Evolutionary conservation across 257 asterid species (phyloP).

Genomic region (Jacaranda mimosifolia): DNA sequence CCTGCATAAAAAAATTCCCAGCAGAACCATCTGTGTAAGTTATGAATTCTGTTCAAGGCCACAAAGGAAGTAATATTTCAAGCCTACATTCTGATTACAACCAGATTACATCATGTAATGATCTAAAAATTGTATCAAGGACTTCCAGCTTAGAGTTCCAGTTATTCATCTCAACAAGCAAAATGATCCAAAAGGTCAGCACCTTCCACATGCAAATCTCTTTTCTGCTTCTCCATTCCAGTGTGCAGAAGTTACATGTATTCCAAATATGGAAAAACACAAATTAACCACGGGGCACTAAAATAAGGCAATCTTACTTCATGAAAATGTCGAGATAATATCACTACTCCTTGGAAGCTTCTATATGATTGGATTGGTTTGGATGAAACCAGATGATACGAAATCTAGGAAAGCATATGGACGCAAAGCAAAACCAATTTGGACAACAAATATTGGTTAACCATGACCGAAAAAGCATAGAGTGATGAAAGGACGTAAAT

Average conservation of each 20-base stretch:
- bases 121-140: not conserved
- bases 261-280: conserved; percentile 4
- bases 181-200: conserved; percentile 2
- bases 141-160: conserved; percentile 9
- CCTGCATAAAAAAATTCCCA: conserved; percentile 51
- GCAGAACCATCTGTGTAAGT: conserved; percentile 24
- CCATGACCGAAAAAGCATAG: not conserved
- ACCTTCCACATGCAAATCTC: not conserved
- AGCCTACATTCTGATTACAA: not conserved
- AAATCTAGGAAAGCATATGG: not conserved
- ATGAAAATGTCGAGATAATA: conserved; percentile 1
- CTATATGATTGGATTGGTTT: not conserved
- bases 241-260: not conserved
- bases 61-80: conserved; percentile 32
- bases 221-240: conserved; percentile 23
- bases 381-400: not conserved
- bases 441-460: not conserved
- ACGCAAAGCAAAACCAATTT: not conserved
- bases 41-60: conserved; percentile 3
- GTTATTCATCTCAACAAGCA: not conserved
- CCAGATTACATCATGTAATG: conserved; percentile 3
- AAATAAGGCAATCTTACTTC: not conserved
- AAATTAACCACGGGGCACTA: conserved; percentile 18
- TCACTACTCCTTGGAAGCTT: conserved; percentile 7
- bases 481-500: not conserved